Conservation (phyloP, 1,139 yeast species). For the Blastobotrys persicus region DNA sequence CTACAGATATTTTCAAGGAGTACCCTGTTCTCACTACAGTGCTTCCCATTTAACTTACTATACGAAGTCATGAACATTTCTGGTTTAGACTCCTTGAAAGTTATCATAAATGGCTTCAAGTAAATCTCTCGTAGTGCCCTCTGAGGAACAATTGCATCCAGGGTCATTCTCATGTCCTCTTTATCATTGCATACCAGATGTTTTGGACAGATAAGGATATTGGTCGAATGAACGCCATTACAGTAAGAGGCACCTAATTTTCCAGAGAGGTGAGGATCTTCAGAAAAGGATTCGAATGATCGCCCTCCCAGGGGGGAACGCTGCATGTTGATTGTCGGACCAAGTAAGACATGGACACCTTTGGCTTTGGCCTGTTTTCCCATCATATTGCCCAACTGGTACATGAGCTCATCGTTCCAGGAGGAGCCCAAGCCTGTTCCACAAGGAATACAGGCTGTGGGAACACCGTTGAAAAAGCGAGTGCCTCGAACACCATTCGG, state of each 20-base stretch:
- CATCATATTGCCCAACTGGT: conserved; percentile 45
- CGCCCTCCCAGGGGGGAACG: conserved; percentile 59
- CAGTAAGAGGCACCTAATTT: conserved; percentile 46
- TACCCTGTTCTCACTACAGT: conserved; percentile 46
- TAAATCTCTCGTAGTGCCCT: conserved; percentile 59
- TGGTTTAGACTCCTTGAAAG: conserved; percentile 48
- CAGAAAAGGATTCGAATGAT: conserved; percentile 56
- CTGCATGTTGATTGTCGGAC: conserved; percentile 52
- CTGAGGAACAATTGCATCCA: conserved; percentile 46
- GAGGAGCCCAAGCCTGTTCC: conserved; percentile 45
- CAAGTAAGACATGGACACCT: conserved; percentile 45
- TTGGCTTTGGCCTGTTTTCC: conserved; percentile 49
- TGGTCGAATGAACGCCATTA: conserved; percentile 50
- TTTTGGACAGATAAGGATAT: conserved; percentile 53
- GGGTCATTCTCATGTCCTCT: conserved; percentile 50
- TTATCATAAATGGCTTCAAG: conserved; percentile 56
- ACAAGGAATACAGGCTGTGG: conserved; percentile 51
- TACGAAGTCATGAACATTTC: conserved; percentile 54
- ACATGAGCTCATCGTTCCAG: conserved; percentile 42
- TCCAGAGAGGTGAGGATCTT: conserved; percentile 57
- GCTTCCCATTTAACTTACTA: conserved; percentile 54
- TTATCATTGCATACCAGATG: conserved; percentile 57
- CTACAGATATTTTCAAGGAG: conserved; percentile 46
- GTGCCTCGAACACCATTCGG: conserved; percentile 54
- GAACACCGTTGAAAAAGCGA: conserved; percentile 43